Conservation (phyloP, 306 rosid genomes). For the Trichosanthes truncata region DNA sequence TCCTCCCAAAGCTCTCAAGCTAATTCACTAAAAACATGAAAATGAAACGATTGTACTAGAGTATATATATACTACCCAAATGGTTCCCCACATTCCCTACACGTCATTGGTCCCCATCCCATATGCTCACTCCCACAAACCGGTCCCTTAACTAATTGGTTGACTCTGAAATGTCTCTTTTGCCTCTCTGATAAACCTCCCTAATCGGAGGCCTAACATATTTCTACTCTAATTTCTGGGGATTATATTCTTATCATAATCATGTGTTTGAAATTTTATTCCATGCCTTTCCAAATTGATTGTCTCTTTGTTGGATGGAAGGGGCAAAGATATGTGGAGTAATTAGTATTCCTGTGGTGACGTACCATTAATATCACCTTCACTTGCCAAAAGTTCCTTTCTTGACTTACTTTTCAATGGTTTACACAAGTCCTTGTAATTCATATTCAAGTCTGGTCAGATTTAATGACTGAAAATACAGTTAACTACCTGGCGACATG, state of each 20-base stretch:
- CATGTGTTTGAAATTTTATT: not conserved
- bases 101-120: too few relatives aligned
- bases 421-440: not conserved
- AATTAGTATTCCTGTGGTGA: not conserved
- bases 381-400: not conserved
- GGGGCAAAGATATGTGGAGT: not conserved
- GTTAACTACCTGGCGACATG: not conserved
- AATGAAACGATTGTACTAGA: too few relatives aligned
- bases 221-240: not conserved
- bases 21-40: too few relatives aligned
- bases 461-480: not conserved
- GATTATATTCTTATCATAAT: not conserved
- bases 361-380: not conserved
- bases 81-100: too few relatives aligned
- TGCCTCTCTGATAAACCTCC: too few relatives aligned
- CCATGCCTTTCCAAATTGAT: not conserved
- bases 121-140: too few relatives aligned
- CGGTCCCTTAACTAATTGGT: too few relatives aligned
- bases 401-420: not conserved
- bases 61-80: too few relatives aligned
- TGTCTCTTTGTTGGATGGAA: not conserved
- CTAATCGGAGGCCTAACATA: too few relatives aligned
- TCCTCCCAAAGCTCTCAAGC: too few relatives aligned
- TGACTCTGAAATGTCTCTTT: too few relatives aligned
- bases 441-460: not conserved